A percentile compares a stretch with the other conserved stretches of the same genome.
Evolutionary conservation across 2,329 filamentous ascomycete genomes (phyloP).

Genomic region (Paecilomyces variotii): DNA sequence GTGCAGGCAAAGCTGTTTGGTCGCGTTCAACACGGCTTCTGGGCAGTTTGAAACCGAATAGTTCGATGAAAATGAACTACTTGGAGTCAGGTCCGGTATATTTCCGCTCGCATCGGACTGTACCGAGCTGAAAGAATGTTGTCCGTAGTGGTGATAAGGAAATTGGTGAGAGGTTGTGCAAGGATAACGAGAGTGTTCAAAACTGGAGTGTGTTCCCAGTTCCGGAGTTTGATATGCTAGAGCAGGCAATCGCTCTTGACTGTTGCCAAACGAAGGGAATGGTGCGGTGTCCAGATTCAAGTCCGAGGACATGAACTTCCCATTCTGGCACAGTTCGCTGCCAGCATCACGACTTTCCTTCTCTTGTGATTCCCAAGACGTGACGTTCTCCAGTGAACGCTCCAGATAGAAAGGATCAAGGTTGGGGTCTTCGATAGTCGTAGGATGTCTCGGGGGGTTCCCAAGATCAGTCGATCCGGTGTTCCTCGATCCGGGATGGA

Average conservation of each 20-base stretch:
- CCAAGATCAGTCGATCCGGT: constrained; percentile 3
- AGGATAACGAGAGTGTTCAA: background rate
- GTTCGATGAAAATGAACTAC: constrained; percentile 32
- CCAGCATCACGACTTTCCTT: constrained; percentile 24
- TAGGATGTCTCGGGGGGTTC: constrained; percentile 1
- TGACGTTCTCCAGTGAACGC: constrained; percentile 21
- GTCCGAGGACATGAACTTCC: constrained; percentile 24
- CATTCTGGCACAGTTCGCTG: constrained; percentile 20
- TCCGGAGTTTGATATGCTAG: background rate
- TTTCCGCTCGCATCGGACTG: constrained; percentile 17
- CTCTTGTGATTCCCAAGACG: constrained; percentile 17
- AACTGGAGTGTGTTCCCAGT: background rate
- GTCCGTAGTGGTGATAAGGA: constrained; percentile 17
- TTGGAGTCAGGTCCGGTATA: constrained; percentile 30
- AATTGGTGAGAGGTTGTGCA: constrained; percentile 3
- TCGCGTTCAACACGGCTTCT: constrained; percentile 18
- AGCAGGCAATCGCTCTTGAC: background rate
- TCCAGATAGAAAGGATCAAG: constrained; percentile 34
- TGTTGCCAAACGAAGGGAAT: background rate
- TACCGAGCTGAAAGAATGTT: constrained; percentile 27
- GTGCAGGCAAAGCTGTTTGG: constrained; percentile 21
- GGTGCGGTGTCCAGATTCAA: constrained; percentile 9
- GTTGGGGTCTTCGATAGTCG: constrained; percentile 23
- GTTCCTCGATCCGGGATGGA: background rate
- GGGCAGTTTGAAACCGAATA: constrained; percentile 24